Evolutionary conservation across 129 eudicot genomes (phyloP), one percentile per base, ranked within the genome.

Genomic region (Flaveria brownii): DNA sequence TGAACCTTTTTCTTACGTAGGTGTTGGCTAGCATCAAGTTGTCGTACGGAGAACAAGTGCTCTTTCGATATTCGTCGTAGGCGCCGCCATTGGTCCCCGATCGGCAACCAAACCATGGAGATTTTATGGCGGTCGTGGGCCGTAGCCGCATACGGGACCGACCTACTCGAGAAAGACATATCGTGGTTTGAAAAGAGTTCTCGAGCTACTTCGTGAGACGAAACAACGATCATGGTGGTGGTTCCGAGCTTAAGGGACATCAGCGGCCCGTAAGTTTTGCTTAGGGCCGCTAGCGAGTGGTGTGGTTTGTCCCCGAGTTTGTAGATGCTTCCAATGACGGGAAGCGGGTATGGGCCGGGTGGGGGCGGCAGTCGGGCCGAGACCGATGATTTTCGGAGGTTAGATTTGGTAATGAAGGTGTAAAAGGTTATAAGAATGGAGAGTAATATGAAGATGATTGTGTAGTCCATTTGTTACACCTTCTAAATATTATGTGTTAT

Each of bases 211-310:
- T 79, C 78, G 0, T 76, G 75, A 0, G 93, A 88, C 0, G 93
- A 83, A 5, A 86, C 78, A 45, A 88, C 85, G 1, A 84, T 39
- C 11, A 82, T 78, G 22, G 82, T 80, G 17, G 63, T 73, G 71
- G 57, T 71, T 1, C 93, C 93, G 1, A 86, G 84, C 25, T 80
- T 83, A 5, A 88, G 84, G 4, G 79, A 56, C 87, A 88, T 88
- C 1, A 88, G 2, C 1, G 90, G 88, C 11, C 93, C 93, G 26
- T 88, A 82, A 0, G 68, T 84, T 69, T 65, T 71, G 30, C 90
- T 76, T 9, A 88, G 87, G 63, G 85, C 43, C 65, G 90, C 82
- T 3, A 88, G 75, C 5, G 90, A 86, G 56, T 72, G 90, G 75
- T 88, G 88, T 22, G 90, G 90, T 47, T 81, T 83, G 49, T 71